A percentile compares a stretch with the other conserved stretches of the same genome.
Evolutionary conservation across 2,329 filamentous ascomycete species (phyloP).

Genomic region (Cladophialophora psammophila): DNA sequence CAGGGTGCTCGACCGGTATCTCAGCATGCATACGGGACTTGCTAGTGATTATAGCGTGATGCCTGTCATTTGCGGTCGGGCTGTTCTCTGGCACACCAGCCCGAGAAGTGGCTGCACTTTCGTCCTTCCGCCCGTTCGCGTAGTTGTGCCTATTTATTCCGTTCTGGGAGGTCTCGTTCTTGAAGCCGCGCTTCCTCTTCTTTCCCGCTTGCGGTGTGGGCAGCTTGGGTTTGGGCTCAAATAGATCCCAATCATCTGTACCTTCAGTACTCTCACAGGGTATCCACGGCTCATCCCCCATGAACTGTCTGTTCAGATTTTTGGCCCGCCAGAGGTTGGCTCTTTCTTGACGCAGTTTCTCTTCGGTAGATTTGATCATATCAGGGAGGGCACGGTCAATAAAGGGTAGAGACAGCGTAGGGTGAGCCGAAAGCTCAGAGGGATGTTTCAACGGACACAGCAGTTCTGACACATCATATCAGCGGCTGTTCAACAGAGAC

Average conservation of each 20-base stretch:
- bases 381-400: conserved; percentile 65
- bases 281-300: conserved; percentile 68
- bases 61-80: background rate
- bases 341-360: conserved; percentile 65
- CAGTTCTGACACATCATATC: conserved; percentile 53
- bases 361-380: conserved; percentile 63
- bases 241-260: conserved; percentile 57
- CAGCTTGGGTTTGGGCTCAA: conserved; percentile 48
- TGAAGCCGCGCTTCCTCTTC: conserved; percentile 34
- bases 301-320: conserved; percentile 63
- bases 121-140: background rate
- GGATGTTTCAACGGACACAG: conserved; percentile 69
- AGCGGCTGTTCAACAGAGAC: conserved; percentile 4
- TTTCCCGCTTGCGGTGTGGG: conserved; percentile 20
- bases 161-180: conserved; percentile 29
- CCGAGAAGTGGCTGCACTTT: background rate
- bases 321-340: conserved; percentile 65
- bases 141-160: conserved; percentile 32
- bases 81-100: background rate
- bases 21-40: background rate
- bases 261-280: conserved; percentile 63
- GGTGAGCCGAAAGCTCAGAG: conserved; percentile 66
- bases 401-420: conserved; percentile 65
- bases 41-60: background rate
- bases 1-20: background rate